Conservation (phyloP, 352 stramenopile genomes). For the Pythium phragmiticola region DNA sequence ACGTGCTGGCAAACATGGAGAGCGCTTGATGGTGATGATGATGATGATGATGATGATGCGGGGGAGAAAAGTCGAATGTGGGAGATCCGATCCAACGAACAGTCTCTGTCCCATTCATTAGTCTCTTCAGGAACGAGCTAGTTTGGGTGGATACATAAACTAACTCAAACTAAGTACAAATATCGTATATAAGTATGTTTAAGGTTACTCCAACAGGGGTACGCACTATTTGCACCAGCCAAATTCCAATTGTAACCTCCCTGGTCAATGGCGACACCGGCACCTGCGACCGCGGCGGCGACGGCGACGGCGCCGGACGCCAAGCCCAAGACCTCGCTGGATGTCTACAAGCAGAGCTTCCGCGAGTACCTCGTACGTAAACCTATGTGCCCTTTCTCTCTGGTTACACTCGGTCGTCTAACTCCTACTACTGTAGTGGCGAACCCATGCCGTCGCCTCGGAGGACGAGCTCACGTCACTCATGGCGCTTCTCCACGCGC, state of each 20-base stretch:
- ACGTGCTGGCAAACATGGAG: slow-evolving; percentile 5
- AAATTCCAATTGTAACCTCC: background rate
- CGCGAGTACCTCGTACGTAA: slow-evolving; percentile 64
- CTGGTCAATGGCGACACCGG: background rate
- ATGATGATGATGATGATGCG: background rate
- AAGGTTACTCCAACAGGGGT: background rate
- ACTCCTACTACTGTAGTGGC: slow-evolving; percentile 32
- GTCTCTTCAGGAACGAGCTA: background rate
- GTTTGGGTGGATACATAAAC: background rate
- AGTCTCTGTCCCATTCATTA: background rate
- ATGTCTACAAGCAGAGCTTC: slow-evolving; percentile 84
- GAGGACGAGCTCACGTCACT: slow-evolving; percentile 57
- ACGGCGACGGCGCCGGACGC: background rate
- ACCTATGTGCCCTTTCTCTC: background rate
- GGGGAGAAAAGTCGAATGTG: background rate
- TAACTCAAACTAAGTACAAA: background rate
- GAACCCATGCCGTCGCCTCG: slow-evolving; percentile 54
- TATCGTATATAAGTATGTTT: background rate
- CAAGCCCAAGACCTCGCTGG: slow-evolving; percentile 52
- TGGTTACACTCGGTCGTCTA: background rate
- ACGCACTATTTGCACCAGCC: background rate
- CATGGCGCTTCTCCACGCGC: slow-evolving; percentile 73
- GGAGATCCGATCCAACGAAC: background rate
- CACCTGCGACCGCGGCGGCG: background rate
- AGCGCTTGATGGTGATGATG: background rate